Evolutionary conservation across 2,329 filamentous ascomycete species (phyloP).

Genomic region (Fusarium cyanostomum): DNA sequence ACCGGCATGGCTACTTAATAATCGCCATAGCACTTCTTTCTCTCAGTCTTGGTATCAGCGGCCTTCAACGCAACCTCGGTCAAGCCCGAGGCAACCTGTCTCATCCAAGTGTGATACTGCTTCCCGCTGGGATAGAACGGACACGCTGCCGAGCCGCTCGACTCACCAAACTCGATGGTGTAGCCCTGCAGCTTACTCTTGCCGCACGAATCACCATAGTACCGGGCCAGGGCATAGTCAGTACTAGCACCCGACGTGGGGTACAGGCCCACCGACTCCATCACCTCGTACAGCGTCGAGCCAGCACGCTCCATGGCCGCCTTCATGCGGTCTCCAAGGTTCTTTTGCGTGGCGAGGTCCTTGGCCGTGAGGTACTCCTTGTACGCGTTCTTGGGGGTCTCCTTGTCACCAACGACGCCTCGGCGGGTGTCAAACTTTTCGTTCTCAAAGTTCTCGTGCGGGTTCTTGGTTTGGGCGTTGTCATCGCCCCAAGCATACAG

Average conservation of each 20-base stretch:
- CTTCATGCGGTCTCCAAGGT: constrained; percentile 48
- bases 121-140: constrained; percentile 57
- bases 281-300: constrained; percentile 49
- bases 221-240: constrained; percentile 58
- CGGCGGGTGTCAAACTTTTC: constrained; percentile 60
- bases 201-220: constrained; percentile 49
- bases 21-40: constrained; percentile 30
- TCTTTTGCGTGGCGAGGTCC: constrained; percentile 49
- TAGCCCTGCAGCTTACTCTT: constrained; percentile 54
- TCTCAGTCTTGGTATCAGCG: constrained; percentile 33
- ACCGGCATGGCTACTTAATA: neutral
- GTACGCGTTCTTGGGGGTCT: constrained; percentile 48
- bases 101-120: constrained; percentile 55
- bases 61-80: constrained; percentile 56
- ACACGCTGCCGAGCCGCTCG: constrained; percentile 38
- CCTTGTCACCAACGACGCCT: constrained; percentile 54
- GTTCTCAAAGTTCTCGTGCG: constrained; percentile 63
- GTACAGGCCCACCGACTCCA: constrained; percentile 55
- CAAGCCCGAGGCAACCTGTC: constrained; percentile 56
- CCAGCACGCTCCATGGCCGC: constrained; percentile 53
- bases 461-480: constrained; percentile 56
- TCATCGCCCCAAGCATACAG: constrained; percentile 68
- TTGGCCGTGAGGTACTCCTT: constrained; percentile 55
- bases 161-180: constrained; percentile 58
- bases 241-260: constrained; percentile 57